Conservation (phyloP, 2,329 filamentous ascomycete species). For the Ophiostoma sp. region DNA sequence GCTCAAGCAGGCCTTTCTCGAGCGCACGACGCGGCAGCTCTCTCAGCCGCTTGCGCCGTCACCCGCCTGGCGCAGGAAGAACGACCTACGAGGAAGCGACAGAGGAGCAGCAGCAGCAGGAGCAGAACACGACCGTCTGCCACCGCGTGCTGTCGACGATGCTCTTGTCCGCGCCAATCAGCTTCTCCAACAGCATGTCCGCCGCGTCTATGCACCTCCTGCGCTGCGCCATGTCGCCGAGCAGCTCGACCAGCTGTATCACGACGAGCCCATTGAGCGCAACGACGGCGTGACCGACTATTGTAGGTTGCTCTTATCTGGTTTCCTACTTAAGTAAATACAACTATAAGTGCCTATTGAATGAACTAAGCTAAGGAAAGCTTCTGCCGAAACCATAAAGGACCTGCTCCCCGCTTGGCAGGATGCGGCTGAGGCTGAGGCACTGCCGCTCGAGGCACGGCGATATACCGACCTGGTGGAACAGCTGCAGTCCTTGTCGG, state of each 20-base stretch:
- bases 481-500: slow-evolving; percentile 46
- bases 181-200: slow-evolving; percentile 57
- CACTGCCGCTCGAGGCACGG: slow-evolving; percentile 43
- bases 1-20: slow-evolving; percentile 60
- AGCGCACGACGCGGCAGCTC: slow-evolving; percentile 56
- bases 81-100: slow-evolving; percentile 33
- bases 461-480: slow-evolving; percentile 48
- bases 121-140: slow-evolving; percentile 35
- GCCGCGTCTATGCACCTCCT: slow-evolving; percentile 60
- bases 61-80: slow-evolving; percentile 46
- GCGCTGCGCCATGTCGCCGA: slow-evolving; percentile 67
- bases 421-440: slow-evolving; percentile 35
- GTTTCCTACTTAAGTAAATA: background rate
- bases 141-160: slow-evolving; percentile 50
- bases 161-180: slow-evolving; percentile 56
- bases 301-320: slow-evolving; percentile 32
- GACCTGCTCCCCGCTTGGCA: slow-evolving; percentile 46
- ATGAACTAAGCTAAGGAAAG: slow-evolving; percentile 29
- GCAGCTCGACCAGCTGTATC: slow-evolving; percentile 60
- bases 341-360: background rate
- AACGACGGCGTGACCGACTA: slow-evolving; percentile 39
- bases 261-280: slow-evolving; percentile 26
- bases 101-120: background rate
- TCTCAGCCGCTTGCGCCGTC: slow-evolving; percentile 55
- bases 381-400: slow-evolving; percentile 40